phyloP scores from a whole-genome alignment of 305 asterid genomes.

The Fraxinus xanthoxyloides region DNA sequence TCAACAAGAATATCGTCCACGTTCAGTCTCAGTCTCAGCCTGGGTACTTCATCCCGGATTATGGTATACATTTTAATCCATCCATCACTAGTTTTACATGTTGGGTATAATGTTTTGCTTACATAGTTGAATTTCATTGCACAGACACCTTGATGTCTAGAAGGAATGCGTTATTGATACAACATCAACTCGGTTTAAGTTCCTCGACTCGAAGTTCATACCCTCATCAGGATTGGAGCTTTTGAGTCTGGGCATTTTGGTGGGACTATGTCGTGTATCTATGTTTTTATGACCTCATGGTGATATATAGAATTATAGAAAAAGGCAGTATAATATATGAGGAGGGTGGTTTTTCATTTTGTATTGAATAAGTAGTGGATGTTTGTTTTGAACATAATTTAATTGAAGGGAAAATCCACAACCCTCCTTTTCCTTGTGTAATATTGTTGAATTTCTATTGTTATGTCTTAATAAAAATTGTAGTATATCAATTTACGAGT shows the following conservation, averaged over 20 bases:
- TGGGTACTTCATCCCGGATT: slow-evolving; percentile 24
- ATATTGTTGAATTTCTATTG: slow-evolving; percentile 22
- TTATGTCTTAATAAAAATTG: slow-evolving; percentile 29
- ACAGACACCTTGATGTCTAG: slow-evolving; percentile 45
- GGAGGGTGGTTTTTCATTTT: not conserved
- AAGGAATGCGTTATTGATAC: slow-evolving; percentile 38
- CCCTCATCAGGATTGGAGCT: slow-evolving; percentile 52
- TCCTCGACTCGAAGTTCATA: slow-evolving; percentile 27
- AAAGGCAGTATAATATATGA: not conserved
- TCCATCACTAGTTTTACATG: not conserved
- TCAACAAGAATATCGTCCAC: slow-evolving; percentile 19
- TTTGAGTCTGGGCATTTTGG: slow-evolving; percentile 25
- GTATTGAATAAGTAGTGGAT: slow-evolving; percentile 30
- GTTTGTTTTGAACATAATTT: not conserved
- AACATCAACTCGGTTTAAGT: slow-evolving; percentile 21
- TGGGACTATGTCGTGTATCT: no score
- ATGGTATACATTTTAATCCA: slow-evolving; percentile 27
- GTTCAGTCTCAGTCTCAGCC: slow-evolving; percentile 9
- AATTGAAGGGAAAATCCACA: slow-evolving; percentile 9
- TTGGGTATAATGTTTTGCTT: not conserved
- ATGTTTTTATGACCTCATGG: not conserved
- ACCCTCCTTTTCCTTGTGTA: slow-evolving; percentile 1
- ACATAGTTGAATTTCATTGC: not conserved
- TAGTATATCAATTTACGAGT: slow-evolving; percentile 21
- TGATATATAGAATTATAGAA: slow-evolving; percentile 1